Base-by-base conservation (phyloP, 2,329 filamentous ascomycete genomes). In the Monilinia laxa region DNA sequence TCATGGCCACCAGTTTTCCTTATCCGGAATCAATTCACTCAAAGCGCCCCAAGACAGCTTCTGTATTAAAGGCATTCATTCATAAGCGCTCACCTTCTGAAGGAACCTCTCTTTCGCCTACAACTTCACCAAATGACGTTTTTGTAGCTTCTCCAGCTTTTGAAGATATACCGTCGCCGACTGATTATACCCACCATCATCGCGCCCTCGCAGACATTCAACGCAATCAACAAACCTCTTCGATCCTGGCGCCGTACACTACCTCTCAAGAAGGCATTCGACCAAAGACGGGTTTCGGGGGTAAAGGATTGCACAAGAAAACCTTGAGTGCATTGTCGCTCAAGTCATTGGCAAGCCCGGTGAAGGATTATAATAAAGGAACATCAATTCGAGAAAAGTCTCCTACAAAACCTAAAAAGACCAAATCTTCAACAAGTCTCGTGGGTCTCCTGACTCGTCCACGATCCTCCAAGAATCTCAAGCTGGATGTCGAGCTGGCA, bases 371-470 rank as follows among this genome's bases (percentile, higher is more conserved):
- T 78, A 62, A 71, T 74, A 31, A 77, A 79, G 66, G 81, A 81
- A 71, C 76, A 78, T 68, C 64, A 28, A 55, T 60, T 51, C 45
- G 64, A 45, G 62, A 64, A 14, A 96, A 94, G 78, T 96, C 93
- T 0, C 85, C 90, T 4, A 90, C 90, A 42, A 96, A 93, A 76
- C 82, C 57, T 16, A 60, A 60, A 38, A 60, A 60, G 57, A 87
- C 88, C 68, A 92, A 90, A 76, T 92, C 91, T 12, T 83, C 88
- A 64, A 91, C 88, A 74, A 89, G 92, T 76, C 82, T 98, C n/a
- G 87, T 87, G 0, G 87, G 84, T 5, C 84, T 97, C 65, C 84
- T 97, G 62, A 87, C 87, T 66, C 88, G 90, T 66, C 87, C 88
- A 68, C 92, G 90, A 76, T 92, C 91, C 14, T 83, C 88, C 63